Evolutionary conservation across 352 stramenopile genomes (phyloP).

Genomic region (Pythium coloratum): DNA sequence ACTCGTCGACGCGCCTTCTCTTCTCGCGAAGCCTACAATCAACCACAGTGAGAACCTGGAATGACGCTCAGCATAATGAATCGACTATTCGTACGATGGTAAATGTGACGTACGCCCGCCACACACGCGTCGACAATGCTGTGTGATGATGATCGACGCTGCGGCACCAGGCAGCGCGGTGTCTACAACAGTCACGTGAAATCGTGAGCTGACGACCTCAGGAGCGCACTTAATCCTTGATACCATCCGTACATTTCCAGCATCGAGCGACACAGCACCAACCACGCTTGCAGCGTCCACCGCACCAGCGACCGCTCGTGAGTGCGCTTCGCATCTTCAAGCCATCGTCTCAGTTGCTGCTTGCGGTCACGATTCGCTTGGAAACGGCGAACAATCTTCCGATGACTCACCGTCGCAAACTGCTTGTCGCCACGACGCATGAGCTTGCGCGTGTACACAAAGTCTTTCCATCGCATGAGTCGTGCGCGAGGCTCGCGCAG

Average conservation of each 20-base stretch:
- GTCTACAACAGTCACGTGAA: constrained; percentile 19
- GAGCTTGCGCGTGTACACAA: constrained; percentile 37
- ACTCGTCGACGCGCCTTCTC: constrained; percentile 30
- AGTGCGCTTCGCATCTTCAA: constrained; percentile 21
- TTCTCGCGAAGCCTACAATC: constrained; percentile 32
- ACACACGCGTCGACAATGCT: constrained; percentile 9
- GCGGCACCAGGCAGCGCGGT: constrained; percentile 40
- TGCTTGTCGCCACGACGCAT: constrained; percentile 32
- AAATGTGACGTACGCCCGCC: constrained; percentile 24
- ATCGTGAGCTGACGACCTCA: not conserved
- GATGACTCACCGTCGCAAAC: constrained; percentile 22
- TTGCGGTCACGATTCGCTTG: constrained; percentile 19
- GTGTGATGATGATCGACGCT: constrained; percentile 28
- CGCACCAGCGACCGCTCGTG: constrained; percentile 32
- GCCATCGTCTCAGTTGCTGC: constrained; percentile 32
- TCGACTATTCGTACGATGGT: constrained; percentile 28
- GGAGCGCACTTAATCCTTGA: not conserved
- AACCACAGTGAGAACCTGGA: not conserved
- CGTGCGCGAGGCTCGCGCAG: constrained; percentile 45
- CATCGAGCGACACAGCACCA: constrained; percentile 42
- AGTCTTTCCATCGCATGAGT: constrained; percentile 48
- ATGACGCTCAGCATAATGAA: not conserved
- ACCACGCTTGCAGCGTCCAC: constrained; percentile 42
- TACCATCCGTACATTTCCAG: constrained; percentile 35
- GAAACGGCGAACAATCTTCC: constrained; percentile 34